These are phyloP conservation scores for Macadamia tetraphylla DNA, from an alignment of 164 flowering plant species.

Conservation along the genomic window DNA sequence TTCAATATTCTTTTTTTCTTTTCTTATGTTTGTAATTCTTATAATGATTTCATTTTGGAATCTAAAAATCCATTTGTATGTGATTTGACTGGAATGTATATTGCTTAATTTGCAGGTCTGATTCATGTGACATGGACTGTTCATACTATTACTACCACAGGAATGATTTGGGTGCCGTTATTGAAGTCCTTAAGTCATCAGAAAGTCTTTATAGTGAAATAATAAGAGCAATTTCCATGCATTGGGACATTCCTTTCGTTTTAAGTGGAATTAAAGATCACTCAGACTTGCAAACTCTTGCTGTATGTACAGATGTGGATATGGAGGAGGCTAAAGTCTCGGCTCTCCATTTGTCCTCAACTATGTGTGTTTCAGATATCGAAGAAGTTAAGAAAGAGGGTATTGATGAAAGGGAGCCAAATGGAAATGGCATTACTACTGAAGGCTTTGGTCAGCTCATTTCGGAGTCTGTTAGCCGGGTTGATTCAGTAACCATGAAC, in stretches of 20 bases:
- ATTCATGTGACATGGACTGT: conserved; percentile 43
- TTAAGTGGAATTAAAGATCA: conserved; percentile 22
- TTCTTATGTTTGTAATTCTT: too few relatives aligned
- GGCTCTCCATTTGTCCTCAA: background rate
- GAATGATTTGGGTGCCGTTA: conserved; percentile 51
- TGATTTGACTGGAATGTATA: conserved; percentile 5
- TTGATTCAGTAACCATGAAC: conserved; percentile 16
- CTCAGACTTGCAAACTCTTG: conserved; percentile 15
- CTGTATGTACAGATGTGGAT: conserved; percentile 7
- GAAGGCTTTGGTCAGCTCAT: conserved; percentile 15
- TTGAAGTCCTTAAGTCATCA: conserved; percentile 57
- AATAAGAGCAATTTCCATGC: conserved; percentile 44
- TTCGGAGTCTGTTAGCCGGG: conserved; percentile 15
- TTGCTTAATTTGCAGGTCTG: conserved; percentile 56
- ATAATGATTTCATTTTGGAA: background rate
- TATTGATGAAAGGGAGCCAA: conserved; percentile 21
- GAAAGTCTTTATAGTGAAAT: conserved; percentile 35
- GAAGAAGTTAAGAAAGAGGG: conserved; percentile 16
- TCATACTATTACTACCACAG: conserved; percentile 49
- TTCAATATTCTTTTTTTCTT: too few relatives aligned
- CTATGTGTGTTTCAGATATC: conserved; percentile 20
- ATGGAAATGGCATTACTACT: conserved; percentile 8
- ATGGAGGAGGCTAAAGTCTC: conserved; percentile 13
- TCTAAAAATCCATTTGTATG: background rate
- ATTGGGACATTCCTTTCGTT: conserved; percentile 42